Conservation (phyloP, 2,329 filamentous ascomycete genomes). For the Lecanicillium sp. region DNA sequence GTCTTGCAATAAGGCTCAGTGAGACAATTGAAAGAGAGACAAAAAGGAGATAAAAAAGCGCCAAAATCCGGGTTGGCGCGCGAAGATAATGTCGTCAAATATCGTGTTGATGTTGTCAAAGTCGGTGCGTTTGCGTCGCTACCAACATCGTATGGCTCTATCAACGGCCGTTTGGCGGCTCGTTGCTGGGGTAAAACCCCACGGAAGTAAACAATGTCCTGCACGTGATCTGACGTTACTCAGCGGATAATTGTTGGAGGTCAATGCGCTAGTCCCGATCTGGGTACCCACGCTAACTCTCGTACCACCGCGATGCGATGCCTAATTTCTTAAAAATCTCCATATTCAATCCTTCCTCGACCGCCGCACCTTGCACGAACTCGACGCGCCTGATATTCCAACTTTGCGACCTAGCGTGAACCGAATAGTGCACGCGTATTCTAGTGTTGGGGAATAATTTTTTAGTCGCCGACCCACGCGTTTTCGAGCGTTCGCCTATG, state of each 20-base stretch:
- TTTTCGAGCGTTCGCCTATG: too few relatives aligned
- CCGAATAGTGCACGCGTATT: too few relatives aligned
- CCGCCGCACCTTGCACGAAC: background rate
- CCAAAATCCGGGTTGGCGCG: background rate
- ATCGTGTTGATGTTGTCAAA: slow-evolving; percentile 3
- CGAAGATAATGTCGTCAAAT: background rate
- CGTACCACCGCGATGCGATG: slow-evolving; percentile 5
- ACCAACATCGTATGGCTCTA: background rate
- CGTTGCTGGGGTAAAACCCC: slow-evolving; percentile 24
- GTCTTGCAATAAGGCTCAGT: slow-evolving; percentile 6
- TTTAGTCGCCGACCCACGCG: too few relatives aligned
- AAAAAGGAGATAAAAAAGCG: slow-evolving; percentile 15
- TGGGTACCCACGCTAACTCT: background rate
- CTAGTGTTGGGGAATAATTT: too few relatives aligned
- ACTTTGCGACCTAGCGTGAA: too few relatives aligned
- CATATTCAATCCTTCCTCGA: background rate
- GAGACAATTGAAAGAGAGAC: slow-evolving; percentile 13
- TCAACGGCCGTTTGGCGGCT: slow-evolving; percentile 3
- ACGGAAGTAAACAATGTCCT: slow-evolving; percentile 25
- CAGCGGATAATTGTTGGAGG: background rate
- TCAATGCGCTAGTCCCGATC: slow-evolving; percentile 5
- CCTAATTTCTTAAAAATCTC: slow-evolving; percentile 6
- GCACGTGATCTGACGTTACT: slow-evolving; percentile 19
- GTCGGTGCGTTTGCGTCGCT: background rate
- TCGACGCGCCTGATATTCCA: too few relatives aligned